Percentiles rank a stretch among this genome's conserved stretches.
Conservation (phyloP, 2,329 filamentous ascomycete genomes). For the Fusarium pilosicola region DNA sequence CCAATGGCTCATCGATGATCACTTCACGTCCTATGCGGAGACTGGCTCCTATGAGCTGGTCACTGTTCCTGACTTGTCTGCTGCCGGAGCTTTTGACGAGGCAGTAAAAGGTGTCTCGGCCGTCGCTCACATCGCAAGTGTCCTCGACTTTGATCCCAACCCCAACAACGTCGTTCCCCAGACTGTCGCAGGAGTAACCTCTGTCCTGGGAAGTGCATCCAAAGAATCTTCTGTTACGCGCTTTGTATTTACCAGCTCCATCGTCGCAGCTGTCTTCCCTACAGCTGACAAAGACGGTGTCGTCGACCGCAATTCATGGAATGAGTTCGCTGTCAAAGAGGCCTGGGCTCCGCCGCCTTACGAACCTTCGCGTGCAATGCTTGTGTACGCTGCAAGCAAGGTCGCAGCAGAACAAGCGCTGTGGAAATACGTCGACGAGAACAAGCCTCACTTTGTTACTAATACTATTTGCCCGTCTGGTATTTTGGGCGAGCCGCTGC, state of each 20-base stretch:
- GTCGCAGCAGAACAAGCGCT: constrained; percentile 45
- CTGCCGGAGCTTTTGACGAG: constrained; percentile 50
- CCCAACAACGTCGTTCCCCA: constrained; percentile 55
- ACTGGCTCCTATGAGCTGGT: constrained; percentile 50
- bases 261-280: constrained; percentile 18
- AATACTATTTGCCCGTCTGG: constrained; percentile 31
- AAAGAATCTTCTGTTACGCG: constrained; percentile 52
- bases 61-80: constrained; percentile 51
- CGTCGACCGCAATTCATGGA: not conserved
- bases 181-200: constrained; percentile 49
- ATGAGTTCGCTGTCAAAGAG: constrained; percentile 29
- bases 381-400: constrained; percentile 48
- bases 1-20: constrained; percentile 49
- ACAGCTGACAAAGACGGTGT: not conserved
- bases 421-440: constrained; percentile 44
- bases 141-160: constrained; percentile 51
- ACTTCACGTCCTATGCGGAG: constrained; percentile 45
- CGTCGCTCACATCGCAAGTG: constrained; percentile 58
- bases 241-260: constrained; percentile 45
- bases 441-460: constrained; percentile 39
- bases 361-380: constrained; percentile 3
- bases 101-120: constrained; percentile 49
- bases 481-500: constrained; percentile 31
- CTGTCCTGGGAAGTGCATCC: constrained; percentile 53
- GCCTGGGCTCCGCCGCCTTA: constrained; percentile 47